A percentile compares a stretch with the other conserved stretches of the same genome.
Evolutionary conservation across 2,329 filamentous ascomycete genomes (phyloP).

Genomic region (Penicillium corylophilum): DNA sequence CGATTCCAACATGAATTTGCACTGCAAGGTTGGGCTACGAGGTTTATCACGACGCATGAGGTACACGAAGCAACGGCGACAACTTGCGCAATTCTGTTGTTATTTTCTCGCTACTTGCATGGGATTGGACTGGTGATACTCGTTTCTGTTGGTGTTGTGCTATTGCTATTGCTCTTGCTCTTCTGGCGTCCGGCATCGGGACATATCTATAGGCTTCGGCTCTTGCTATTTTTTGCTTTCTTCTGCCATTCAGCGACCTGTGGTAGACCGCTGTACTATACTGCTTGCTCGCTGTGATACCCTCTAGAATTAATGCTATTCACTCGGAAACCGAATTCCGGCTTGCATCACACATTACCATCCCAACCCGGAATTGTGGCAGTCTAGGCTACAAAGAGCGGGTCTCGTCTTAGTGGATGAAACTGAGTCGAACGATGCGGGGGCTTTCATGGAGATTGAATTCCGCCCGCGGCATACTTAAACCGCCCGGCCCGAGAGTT

Average conservation of each 20-base stretch:
- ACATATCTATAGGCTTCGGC: not conserved
- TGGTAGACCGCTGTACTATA: conserved; percentile 27
- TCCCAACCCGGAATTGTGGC: not conserved
- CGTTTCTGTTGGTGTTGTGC: not conserved
- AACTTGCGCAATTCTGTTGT: conserved; percentile 11
- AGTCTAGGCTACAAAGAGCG: conserved; percentile 7
- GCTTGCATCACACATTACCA: not conserved
- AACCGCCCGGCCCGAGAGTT: not conserved
- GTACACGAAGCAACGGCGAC: conserved; percentile 16
- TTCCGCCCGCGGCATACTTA: conserved; percentile 16
- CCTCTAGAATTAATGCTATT: conserved; percentile 19
- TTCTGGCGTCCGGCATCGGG: not conserved
- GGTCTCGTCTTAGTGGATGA: conserved; percentile 2
- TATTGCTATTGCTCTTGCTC: not conserved
- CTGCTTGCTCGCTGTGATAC: conserved; percentile 28
- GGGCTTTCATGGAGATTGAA: conserved; percentile 18
- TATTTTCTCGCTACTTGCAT: conserved; percentile 11
- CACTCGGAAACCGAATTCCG: conserved; percentile 17
- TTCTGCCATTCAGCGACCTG: conserved; percentile 16
- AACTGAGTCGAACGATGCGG: conserved; percentile 8
- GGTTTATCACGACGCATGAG: conserved; percentile 20
- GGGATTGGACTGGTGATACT: conserved; percentile 5
- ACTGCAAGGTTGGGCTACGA: conserved; percentile 4
- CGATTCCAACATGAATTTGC: conserved; percentile 19
- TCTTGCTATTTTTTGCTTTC: not conserved